These are phyloP conservation scores for Gyromitra esculenta DNA, from an alignment of 2,329 filamentous ascomycete genomes.

Conservation along the genomic window DNA sequence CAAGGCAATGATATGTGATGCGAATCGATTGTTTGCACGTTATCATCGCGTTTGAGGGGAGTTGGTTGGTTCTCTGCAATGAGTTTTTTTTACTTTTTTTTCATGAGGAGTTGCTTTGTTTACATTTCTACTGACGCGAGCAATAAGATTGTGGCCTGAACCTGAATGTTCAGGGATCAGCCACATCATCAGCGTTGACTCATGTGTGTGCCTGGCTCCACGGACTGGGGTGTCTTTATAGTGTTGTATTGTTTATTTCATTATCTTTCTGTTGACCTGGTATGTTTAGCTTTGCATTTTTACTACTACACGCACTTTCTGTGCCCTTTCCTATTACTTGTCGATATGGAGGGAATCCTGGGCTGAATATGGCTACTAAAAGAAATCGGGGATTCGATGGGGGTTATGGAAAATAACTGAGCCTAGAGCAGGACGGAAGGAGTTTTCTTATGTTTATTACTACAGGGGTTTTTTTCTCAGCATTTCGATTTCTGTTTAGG, in stretches of 20 bases:
- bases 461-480: constrained; percentile 19
- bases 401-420: constrained; percentile 34
- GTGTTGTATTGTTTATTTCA: constrained; percentile 45
- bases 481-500: constrained; percentile 21
- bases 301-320: constrained; percentile 36
- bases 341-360: constrained; percentile 5
- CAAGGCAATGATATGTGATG: constrained; percentile 30
- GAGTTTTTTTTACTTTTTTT: constrained; percentile 44
- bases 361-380: constrained; percentile 6
- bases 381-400: constrained; percentile 24
- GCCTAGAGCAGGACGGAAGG: constrained; percentile 22
- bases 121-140: constrained; percentile 45
- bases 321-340: constrained; percentile 39
- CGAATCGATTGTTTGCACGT: constrained; percentile 22
- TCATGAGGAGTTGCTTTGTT: constrained; percentile 39
- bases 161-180: constrained; percentile 29
- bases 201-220: constrained; percentile 31
- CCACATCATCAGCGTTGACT: constrained; percentile 42
- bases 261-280: constrained; percentile 21
- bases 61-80: constrained; percentile 45
- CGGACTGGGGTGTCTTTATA: constrained; percentile 33
- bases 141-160: constrained; percentile 40
- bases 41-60: constrained; percentile 27
- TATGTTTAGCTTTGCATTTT: constrained; percentile 39
- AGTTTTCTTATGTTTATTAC: constrained; percentile 33